Conservation (phyloP, 169 alveolate species). For the Plasmodium inui region DNA sequence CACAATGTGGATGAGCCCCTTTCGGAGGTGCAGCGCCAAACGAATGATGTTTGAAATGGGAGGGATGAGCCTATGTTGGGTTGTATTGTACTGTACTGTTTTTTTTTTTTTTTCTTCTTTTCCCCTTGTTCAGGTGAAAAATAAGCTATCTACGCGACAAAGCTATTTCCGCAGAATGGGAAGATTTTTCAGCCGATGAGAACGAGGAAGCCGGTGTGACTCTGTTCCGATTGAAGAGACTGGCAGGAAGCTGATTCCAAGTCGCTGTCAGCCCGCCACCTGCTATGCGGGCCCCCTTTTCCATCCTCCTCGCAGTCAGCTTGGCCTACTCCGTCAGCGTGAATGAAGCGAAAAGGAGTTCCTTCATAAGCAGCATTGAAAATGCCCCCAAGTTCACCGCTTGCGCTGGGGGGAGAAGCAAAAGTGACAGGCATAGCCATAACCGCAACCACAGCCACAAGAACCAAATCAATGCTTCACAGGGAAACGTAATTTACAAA, state of each 20-base stretch:
- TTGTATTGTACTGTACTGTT: too few species aligned
- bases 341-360: not conserved
- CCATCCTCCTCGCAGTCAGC: not conserved
- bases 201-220: not conserved
- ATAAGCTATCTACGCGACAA: not conserved
- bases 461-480: not conserved
- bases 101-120: not conserved
- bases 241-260: not conserved
- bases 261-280: not conserved
- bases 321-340: not conserved
- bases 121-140: not conserved
- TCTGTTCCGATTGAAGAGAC: not conserved
- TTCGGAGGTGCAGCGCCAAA: not conserved
- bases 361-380: slow-evolving; percentile 2
- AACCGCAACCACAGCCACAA: too few species aligned
- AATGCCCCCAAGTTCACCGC: not conserved
- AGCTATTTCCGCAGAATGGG: not conserved
- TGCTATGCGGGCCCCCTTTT: not conserved
- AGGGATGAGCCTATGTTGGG: not conserved
- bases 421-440: not conserved
- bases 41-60: not conserved
- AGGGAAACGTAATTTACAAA: slow-evolving; percentile 37
- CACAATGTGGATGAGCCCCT: not conserved
- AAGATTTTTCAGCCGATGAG: not conserved
- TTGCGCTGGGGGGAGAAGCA: not conserved